phyloP scores from a whole-genome alignment of 2,329 filamentous ascomycete species.

The Sclerotinia borealis region DNA sequence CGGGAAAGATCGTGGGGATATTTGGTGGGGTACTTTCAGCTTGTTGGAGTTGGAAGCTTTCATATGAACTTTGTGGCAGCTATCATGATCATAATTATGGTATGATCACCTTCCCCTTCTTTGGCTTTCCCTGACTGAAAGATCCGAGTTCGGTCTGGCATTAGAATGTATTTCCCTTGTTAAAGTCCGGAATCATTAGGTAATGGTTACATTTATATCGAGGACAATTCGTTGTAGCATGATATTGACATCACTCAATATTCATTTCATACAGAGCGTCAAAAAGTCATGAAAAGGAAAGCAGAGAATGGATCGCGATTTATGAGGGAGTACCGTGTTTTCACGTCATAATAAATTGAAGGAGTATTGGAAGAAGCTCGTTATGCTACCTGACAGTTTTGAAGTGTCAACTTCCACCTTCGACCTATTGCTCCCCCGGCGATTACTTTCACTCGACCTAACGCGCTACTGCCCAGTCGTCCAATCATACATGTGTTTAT shows the following conservation, averaged over 20 bases:
- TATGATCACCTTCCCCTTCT: background rate
- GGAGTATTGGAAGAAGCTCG: constrained; percentile 32
- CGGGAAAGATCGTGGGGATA: constrained; percentile 5
- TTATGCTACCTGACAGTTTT: constrained; percentile 36
- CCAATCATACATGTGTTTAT: constrained; percentile 33
- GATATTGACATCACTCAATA: background rate
- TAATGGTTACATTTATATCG: background rate
- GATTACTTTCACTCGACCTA: constrained; percentile 44
- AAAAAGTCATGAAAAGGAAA: background rate
- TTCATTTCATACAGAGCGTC: background rate
- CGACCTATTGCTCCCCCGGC: constrained; percentile 42
- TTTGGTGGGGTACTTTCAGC: background rate
- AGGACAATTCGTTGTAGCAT: background rate
- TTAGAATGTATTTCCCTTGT: background rate
- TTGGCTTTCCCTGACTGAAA: background rate
- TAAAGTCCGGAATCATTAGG: background rate
- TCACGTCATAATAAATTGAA: constrained; percentile 14
- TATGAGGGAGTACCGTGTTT: background rate
- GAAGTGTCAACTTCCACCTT: constrained; percentile 39
- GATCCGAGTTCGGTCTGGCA: background rate
- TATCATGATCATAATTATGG: background rate
- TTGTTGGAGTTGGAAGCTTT: too few species aligned
- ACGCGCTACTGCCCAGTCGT: constrained; percentile 42
- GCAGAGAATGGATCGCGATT: background rate
- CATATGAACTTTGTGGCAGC: background rate